Evolutionary conservation across 495 filamentous ascomycete species (phyloP).

Genomic region (Thozetella sp.): DNA sequence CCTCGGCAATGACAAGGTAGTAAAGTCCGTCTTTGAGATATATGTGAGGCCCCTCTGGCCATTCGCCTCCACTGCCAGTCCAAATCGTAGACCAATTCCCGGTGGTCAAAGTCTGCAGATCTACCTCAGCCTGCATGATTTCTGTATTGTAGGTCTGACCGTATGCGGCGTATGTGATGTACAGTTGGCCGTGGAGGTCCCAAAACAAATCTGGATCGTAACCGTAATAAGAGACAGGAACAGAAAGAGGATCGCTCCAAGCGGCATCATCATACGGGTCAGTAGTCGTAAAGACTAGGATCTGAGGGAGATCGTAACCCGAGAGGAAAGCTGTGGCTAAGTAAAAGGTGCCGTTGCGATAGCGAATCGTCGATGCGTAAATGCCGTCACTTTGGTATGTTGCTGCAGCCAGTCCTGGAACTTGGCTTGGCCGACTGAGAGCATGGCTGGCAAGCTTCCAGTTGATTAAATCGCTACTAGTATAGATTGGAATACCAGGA

Average conservation of each 20-base stretch:
- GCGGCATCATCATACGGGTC: conserved; percentile 25
- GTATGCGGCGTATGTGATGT: too few species aligned
- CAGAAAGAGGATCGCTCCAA: conserved; percentile 41
- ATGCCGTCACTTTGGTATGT: conserved; percentile 32
- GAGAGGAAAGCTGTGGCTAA: conserved; percentile 38
- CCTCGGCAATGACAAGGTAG: conserved; percentile 62
- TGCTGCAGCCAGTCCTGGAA: too few species aligned
- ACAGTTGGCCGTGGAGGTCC: conserved; percentile 44
- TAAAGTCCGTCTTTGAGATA: conserved; percentile 59
- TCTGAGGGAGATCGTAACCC: conserved; percentile 13
- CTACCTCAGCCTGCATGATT: conserved; percentile 38
- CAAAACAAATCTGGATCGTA: conserved; percentile 48
- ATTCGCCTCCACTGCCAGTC: conserved; percentile 53
- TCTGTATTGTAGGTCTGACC: too few species aligned
- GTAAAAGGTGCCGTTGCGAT: conserved; percentile 37
- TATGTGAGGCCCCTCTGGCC: conserved; percentile 64
- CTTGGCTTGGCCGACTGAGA: too few species aligned
- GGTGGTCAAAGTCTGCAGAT: conserved; percentile 40
- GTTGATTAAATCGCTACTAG: too few species aligned
- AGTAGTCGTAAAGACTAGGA: conserved; percentile 29
- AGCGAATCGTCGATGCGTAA: conserved; percentile 32
- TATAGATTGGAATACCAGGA: too few species aligned
- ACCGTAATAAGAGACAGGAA: conserved; percentile 23
- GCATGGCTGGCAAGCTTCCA: too few species aligned
- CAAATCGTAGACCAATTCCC: conserved; percentile 49